Evolutionary conservation across 2,329 filamentous ascomycete species (phyloP), one percentile per base, ranked within the genome.

Genomic region (Cytospora leucostoma): DNA sequence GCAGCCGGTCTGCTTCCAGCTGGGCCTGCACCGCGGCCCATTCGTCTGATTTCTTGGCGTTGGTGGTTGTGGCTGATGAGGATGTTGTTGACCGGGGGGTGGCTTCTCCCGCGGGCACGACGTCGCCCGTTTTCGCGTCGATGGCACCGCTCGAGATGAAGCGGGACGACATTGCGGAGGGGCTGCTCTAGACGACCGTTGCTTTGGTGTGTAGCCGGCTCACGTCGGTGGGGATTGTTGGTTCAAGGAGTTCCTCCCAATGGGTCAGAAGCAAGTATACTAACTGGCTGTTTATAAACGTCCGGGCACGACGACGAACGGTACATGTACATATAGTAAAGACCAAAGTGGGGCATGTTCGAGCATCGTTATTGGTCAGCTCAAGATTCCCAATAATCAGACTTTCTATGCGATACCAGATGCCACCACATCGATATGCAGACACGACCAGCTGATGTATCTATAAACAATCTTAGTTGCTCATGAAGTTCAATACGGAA

Each of bases 21-120:
- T 89, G 83, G 53, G 79, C 76, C 74, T 90, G 85, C 13, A 88
- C 89, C 38, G 79, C 78, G 67, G 85, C 83, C 88, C 89, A 92
- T 64, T 86, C 86, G 38, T 74, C 71, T 40, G 70, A 67, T 57
- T 70, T 72, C 53, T 71, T 71, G 35, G 67, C 37, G 21, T 58
- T 68, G 65, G 54, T 57, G 47, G 54, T 17, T 32, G 55, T 44
- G 44, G 59, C 44, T 21, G 61, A 11, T 15, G 53, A 52, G 10
- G 60, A 34, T 33, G 54, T 17, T 21, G 38, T 5, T 8, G 33
- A 7, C 10, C n/a, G n/a, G n/a, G 56, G 27, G 27, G 27, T 44
- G 27, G 27, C 27, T 27, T 27, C 27, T 21, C 52, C 7, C 44
- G 65, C 61, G 35, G 69, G 59, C 59, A 71, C 64, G 1, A 67